phyloP scores from a whole-genome alignment of 2,329 filamentous ascomycete genomes.

The Magnaporthiopsis rhizophila region DNA sequence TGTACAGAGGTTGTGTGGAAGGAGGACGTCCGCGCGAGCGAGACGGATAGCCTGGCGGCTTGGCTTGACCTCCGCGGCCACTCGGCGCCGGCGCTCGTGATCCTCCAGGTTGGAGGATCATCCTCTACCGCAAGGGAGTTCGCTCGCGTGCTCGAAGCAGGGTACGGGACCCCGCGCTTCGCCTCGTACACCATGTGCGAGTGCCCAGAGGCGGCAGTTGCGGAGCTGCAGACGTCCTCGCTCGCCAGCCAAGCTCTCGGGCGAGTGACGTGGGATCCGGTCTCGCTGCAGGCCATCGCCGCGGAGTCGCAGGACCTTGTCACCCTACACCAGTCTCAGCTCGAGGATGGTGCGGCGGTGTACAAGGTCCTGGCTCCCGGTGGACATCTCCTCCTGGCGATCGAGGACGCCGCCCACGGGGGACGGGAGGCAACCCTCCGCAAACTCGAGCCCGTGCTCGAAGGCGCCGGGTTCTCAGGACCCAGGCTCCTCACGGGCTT shows the following conservation, averaged over 20 bases:
- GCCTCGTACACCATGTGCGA: constrained; percentile 24
- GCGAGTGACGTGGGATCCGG: neutral
- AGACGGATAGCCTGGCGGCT: constrained; percentile 13
- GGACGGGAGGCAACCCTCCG: neutral
- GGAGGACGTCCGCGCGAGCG: constrained; percentile 24
- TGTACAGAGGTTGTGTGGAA: constrained; percentile 42
- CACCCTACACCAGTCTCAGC: neutral
- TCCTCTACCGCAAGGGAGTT: constrained; percentile 14
- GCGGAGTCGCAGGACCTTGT: neutral
- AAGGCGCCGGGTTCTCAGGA: neutral
- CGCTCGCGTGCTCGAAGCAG: constrained; percentile 19
- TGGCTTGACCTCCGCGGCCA: constrained; percentile 27
- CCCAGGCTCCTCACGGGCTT: neutral
- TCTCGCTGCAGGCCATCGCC: neutral
- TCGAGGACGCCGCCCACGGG: neutral
- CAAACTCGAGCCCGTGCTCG: neutral
- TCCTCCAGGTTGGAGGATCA: constrained; percentile 31
- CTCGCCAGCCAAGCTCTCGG: neutral
- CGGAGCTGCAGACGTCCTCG: neutral
- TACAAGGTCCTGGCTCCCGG: neutral
- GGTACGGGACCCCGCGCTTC: constrained; percentile 23
- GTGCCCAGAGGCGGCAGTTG: constrained; percentile 7
- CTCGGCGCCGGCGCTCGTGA: constrained; percentile 28
- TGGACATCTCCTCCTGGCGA: neutral
- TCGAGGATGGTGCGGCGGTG: neutral